Evolutionary conservation across 345 rosid genomes (phyloP).

Genomic region (Capsella bursapastoris): DNA sequence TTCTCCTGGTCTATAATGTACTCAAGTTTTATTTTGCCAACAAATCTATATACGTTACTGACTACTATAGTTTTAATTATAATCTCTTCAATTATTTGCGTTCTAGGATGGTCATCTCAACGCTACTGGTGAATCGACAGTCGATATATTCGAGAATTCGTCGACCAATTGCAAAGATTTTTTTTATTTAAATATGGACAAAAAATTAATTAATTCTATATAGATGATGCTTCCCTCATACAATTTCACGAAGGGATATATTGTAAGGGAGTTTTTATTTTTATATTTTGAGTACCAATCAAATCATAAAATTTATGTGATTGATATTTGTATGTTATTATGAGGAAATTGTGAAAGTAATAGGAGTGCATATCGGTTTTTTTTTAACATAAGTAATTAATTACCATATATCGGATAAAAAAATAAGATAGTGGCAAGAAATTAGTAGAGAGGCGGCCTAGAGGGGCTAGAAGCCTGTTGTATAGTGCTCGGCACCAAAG

Average conservation of each 20-base stretch:
- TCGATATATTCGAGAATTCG: slow-evolving; percentile 18
- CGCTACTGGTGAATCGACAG: background rate
- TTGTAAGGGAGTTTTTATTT: too few relatives aligned
- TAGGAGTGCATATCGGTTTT: background rate
- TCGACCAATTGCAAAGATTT: background rate
- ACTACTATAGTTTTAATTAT: background rate
- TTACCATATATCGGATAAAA: background rate
- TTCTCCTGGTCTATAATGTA: slow-evolving; percentile 1
- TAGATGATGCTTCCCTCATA: background rate
- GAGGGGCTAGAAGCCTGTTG: too few relatives aligned
- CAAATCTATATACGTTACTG: background rate
- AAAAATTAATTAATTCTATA: background rate
- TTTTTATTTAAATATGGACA: background rate
- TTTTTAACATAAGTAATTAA: background rate
- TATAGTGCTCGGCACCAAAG: too few relatives aligned
- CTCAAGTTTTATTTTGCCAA: background rate
- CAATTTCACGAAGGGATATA: background rate
- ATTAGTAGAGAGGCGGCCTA: too few relatives aligned
- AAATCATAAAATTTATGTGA: background rate
- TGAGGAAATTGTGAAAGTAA: background rate
- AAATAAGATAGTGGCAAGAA: background rate
- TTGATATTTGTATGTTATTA: too few relatives aligned
- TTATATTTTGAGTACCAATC: too few relatives aligned
- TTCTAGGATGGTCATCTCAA: background rate
- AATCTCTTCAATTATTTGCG: slow-evolving; percentile 4